phyloP scores from a whole-genome alignment of 352 stramenopile genomes.

The Pythium insidiosum region DNA sequence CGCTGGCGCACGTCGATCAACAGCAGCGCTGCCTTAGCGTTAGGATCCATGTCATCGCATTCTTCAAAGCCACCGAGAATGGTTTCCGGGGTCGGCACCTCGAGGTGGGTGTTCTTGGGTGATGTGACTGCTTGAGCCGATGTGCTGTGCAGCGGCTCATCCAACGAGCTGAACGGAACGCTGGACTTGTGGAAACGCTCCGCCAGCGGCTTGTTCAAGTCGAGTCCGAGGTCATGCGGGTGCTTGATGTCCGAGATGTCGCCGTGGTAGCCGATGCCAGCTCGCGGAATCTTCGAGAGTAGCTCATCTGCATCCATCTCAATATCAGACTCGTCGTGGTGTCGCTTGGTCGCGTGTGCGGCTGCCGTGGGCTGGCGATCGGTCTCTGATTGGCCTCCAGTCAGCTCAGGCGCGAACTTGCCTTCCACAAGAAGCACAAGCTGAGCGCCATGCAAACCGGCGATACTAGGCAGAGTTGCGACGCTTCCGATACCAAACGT shows the following conservation, averaged over 20 bases:
- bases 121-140: constrained; percentile 21
- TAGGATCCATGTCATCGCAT: constrained; percentile 69
- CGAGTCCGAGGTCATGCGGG: constrained; percentile 34
- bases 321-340: constrained; percentile 40
- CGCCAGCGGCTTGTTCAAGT: constrained; percentile 39
- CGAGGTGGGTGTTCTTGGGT: constrained; percentile 22
- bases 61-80: constrained; percentile 77
- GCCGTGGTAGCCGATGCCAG: constrained; percentile 72
- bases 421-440: constrained; percentile 56
- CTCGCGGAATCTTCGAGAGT: constrained; percentile 54
- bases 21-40: constrained; percentile 51
- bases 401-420: constrained; percentile 27
- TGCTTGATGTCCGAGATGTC: constrained; percentile 53
- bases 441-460: constrained; percentile 33
- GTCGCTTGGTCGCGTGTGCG: constrained; percentile 24
- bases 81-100: constrained; percentile 66
- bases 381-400: too few relatives aligned
- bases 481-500: constrained; percentile 34
- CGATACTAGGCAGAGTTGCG: constrained; percentile 39
- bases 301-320: constrained; percentile 48
- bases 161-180: constrained; percentile 65
- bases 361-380: too few relatives aligned
- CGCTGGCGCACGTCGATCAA: constrained; percentile 31
- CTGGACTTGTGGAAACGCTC: constrained; percentile 77
- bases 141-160: constrained; percentile 39